Conservation (phyloP, 768 basidiomycete genomes). For the Clitopilus passeckerianus region DNA sequence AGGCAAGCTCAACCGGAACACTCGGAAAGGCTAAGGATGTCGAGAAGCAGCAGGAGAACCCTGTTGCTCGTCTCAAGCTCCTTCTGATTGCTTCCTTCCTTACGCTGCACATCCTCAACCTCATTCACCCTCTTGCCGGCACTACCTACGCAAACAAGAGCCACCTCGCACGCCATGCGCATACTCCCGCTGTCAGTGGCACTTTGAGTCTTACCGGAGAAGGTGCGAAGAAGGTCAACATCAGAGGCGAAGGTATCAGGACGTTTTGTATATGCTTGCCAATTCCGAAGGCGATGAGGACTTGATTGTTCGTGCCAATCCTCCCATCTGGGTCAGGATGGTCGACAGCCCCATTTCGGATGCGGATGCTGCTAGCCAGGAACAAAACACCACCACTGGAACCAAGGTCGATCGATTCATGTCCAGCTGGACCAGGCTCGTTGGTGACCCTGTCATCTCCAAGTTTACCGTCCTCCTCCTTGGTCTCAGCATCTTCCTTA, state of each 20-base stretch:
- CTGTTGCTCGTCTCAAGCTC: slow-evolving; percentile 84
- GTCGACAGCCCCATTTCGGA: slow-evolving; percentile 29
- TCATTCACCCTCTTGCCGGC: slow-evolving; percentile 83
- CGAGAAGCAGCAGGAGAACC: slow-evolving; percentile 60
- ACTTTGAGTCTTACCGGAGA: slow-evolving; percentile 15
- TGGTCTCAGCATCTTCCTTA: slow-evolving; percentile 81
- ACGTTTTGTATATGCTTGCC: slow-evolving; percentile 55
- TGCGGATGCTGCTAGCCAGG: slow-evolving; percentile 1
- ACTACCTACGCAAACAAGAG: slow-evolving; percentile 25
- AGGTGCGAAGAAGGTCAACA: slow-evolving; percentile 58
- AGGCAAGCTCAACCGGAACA: slow-evolving; percentile 20
- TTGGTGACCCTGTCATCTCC: slow-evolving; percentile 89
- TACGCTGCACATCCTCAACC: slow-evolving; percentile 85
- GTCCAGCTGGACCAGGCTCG: slow-evolving; percentile 84
- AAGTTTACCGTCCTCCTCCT: slow-evolving; percentile 94
- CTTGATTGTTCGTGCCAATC: slow-evolving; percentile 51
- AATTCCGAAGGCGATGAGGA: slow-evolving; percentile 19
- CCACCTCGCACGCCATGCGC: slow-evolving; percentile 15
- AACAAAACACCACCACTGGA: slow-evolving; percentile 4
- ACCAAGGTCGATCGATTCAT: slow-evolving; percentile 75
- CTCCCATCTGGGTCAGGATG: slow-evolving; percentile 49
- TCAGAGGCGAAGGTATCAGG: slow-evolving; percentile 57
- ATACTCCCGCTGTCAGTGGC: not conserved
- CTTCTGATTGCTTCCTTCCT: slow-evolving; percentile 91
- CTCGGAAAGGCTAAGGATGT: slow-evolving; percentile 19